Conservation (phyloP, 768 basidiomycete species). For the Mycena latifolia region DNA sequence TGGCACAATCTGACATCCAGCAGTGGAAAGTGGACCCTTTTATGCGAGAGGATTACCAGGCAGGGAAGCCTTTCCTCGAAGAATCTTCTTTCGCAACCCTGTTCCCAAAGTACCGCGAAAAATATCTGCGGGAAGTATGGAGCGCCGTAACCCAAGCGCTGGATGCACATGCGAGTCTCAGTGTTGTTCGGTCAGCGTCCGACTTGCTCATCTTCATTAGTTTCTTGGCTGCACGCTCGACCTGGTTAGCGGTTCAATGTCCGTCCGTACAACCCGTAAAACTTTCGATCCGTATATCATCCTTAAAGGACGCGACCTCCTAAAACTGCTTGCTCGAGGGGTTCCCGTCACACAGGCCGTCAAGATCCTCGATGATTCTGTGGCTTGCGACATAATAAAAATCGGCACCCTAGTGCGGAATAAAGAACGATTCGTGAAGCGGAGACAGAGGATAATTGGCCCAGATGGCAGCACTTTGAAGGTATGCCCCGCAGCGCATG, state of each 20-base stretch:
- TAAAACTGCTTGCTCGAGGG: slow-evolving; percentile 94
- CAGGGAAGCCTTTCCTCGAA: slow-evolving; percentile 83
- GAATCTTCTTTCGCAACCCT: slow-evolving; percentile 98
- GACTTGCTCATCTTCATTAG: slow-evolving; percentile 52
- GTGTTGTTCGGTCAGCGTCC: not conserved
- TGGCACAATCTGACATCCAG: slow-evolving; percentile 1
- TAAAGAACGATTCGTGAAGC: slow-evolving; percentile 96
- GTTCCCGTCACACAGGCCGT: slow-evolving; percentile 88
- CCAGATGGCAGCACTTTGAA: slow-evolving; percentile 98
- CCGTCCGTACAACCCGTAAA: slow-evolving; percentile 96
- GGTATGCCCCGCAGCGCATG: slow-evolving; percentile 54
- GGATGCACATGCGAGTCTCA: slow-evolving; percentile 75
- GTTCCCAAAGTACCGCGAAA: slow-evolving; percentile 99
- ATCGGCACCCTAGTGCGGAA: slow-evolving; percentile 95
- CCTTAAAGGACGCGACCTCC: slow-evolving; percentile 94
- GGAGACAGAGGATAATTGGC: slow-evolving; percentile 96
- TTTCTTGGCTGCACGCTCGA: slow-evolving; percentile 93
- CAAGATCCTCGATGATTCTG: slow-evolving; percentile 89
- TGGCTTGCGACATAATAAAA: slow-evolving; percentile 98
- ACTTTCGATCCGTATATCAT: slow-evolving; percentile 97
- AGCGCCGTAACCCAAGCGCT: slow-evolving; percentile 88
- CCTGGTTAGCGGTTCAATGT: slow-evolving; percentile 97
- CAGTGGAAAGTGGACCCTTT: slow-evolving; percentile 95
- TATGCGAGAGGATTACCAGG: slow-evolving; percentile 78
- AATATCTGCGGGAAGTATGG: slow-evolving; percentile 96